Conservation (phyloP, 2,329 filamentous ascomycete genomes). For the Apiospora rasikravindrae region DNA sequence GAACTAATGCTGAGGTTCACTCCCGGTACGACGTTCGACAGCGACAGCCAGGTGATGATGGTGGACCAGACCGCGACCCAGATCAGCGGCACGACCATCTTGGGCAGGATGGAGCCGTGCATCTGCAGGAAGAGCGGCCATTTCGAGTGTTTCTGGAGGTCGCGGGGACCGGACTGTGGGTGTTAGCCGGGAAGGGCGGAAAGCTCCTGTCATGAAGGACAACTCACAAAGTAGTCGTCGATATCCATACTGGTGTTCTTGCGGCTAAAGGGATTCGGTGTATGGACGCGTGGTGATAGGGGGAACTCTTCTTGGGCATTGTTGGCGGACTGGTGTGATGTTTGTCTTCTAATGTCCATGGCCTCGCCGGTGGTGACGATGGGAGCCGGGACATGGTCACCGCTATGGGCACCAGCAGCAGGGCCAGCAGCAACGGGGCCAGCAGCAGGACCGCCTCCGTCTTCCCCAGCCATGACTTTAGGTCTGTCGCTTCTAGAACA, state of each 20-base stretch:
- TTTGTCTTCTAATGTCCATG: neutral
- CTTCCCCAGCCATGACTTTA: neutral
- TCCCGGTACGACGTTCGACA: slow-evolving; percentile 46
- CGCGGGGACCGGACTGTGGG: slow-evolving; percentile 23
- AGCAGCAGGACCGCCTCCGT: neutral
- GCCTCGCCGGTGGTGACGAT: neutral
- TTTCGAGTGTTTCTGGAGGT: slow-evolving; percentile 68
- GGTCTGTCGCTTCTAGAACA: neutral
- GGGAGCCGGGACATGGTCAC: slow-evolving; percentile 1
- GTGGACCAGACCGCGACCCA: slow-evolving; percentile 71
- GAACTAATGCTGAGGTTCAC: slow-evolving; percentile 60
- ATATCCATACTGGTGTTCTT: slow-evolving; percentile 43
- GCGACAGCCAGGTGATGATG: slow-evolving; percentile 62
- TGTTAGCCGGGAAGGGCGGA: neutral
- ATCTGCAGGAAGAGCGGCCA: slow-evolving; percentile 78
- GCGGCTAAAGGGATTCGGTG: slow-evolving; percentile 40
- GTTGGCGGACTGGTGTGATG: neutral
- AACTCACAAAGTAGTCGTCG: slow-evolving; percentile 51
- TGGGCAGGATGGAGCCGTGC: slow-evolving; percentile 75
- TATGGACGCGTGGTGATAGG: slow-evolving; percentile 20
- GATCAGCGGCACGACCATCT: slow-evolving; percentile 73
- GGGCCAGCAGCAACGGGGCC: neutral
- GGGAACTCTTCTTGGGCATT: neutral
- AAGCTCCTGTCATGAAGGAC: no score
- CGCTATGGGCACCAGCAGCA: neutral